phyloP scores from a whole-genome alignment of 768 basidiomycete genomes.

The Rhizopogon salebrosus region DNA sequence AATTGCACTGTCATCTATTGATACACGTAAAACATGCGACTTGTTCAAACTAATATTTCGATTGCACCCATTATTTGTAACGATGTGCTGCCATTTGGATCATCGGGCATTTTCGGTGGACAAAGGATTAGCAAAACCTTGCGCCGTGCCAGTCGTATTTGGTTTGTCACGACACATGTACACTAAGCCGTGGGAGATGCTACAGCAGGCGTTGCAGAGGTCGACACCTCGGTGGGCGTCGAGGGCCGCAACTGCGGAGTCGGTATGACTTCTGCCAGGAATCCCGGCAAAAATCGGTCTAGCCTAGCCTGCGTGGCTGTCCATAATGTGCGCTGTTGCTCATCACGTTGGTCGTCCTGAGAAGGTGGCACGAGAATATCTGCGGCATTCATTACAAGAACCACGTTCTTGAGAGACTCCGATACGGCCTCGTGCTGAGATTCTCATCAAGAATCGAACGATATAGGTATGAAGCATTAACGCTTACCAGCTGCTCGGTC shows the following conservation, averaged over 20 bases:
- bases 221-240: neutral
- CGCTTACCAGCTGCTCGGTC: constrained; percentile 79
- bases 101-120: no score
- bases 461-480: neutral
- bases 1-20: no score
- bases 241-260: constrained; percentile 17
- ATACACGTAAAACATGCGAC: no score
- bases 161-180: neutral
- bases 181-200: constrained; percentile 8
- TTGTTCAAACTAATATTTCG: no score
- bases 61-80: no score
- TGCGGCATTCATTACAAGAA: constrained; percentile 93
- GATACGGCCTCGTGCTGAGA: constrained; percentile 87
- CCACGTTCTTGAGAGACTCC: constrained; percentile 93
- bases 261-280: constrained; percentile 69
- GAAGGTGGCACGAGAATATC: constrained; percentile 66
- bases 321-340: constrained; percentile 73
- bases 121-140: no score
- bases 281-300: constrained; percentile 89
- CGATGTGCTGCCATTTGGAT: no score
- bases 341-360: constrained; percentile 43
- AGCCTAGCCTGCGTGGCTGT: constrained; percentile 78
- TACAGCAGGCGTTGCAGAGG: constrained; percentile 1
- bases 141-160: no score
- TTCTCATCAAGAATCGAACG: constrained; percentile 4